Percentiles rank a stretch among this genome's conserved stretches.
phyloP scores from a whole-genome alignment of 768 basidiomycete genomes.

The Hericium erinaceus region DNA sequence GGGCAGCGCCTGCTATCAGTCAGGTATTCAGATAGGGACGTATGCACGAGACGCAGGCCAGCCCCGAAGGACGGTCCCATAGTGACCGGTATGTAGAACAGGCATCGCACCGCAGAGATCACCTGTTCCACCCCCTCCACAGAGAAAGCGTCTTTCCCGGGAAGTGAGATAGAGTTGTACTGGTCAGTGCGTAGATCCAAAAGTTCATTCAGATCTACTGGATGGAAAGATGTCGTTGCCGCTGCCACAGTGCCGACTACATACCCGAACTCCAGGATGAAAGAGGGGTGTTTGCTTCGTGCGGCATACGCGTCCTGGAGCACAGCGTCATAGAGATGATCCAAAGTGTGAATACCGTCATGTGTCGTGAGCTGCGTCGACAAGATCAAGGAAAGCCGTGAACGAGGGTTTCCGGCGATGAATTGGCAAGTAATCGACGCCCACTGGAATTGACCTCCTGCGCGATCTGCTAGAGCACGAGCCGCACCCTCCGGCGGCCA shows the following conservation, averaged over 20 bases:
- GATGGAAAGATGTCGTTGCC: not conserved
- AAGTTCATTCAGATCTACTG: not conserved
- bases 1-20: not conserved
- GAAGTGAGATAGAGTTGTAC: not conserved
- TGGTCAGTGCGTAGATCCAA: not conserved
- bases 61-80: not conserved
- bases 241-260: not conserved
- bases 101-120: not conserved
- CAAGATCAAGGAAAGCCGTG: not conserved
- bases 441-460: not conserved
- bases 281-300: not conserved
- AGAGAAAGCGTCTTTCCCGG: not conserved
- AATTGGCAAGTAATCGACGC: not conserved
- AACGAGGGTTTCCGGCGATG: not conserved
- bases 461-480: not conserved
- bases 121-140: not conserved
- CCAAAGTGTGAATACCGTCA: not conserved
- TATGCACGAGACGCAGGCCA: not conserved
- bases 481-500: not conserved
- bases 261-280: not conserved
- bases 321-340: not conserved
- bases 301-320: not conserved
- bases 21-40: not conserved
- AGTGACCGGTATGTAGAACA: not conserved
- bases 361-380: not conserved